A percentile compares a stretch with the other conserved stretches of the same genome.
These are phyloP conservation scores for Tuctoria greenei DNA, from an alignment of 176 grass and related monocot species.

Conservation along the genomic window DNA sequence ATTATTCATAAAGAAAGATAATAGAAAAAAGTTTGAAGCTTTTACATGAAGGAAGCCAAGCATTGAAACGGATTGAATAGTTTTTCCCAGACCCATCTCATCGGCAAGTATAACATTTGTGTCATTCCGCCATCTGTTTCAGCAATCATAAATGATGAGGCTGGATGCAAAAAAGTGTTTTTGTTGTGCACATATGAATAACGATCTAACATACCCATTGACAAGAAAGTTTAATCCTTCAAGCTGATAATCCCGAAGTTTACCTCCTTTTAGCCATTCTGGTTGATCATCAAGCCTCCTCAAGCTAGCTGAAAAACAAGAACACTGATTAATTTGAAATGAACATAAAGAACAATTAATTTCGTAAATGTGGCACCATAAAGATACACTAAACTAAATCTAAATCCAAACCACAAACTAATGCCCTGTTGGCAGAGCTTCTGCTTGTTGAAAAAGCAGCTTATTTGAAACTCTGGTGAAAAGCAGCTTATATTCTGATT, in stretches of 20 bases:
- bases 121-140: conserved; percentile 92
- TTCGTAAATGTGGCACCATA: neutral
- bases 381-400: conserved; percentile 2
- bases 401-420: neutral
- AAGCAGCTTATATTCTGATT: no score
- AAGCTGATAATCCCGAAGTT: conserved; percentile 99
- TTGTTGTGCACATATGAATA: conserved; percentile 19
- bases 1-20: conserved; percentile 18
- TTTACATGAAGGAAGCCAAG: conserved; percentile 89
- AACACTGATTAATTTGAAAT: conserved; percentile 14
- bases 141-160: conserved; percentile 26
- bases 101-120: conserved; percentile 99
- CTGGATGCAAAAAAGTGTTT: conserved; percentile 26
- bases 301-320: conserved; percentile 84
- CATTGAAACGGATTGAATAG: conserved; percentile 97
- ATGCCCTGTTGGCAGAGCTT: no score
- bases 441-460: no score
- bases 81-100: conserved; percentile 99
- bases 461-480: no score
- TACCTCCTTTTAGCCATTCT: conserved; percentile 91
- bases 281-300: conserved; percentile 96
- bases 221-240: conserved; percentile 98
- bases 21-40: conserved; percentile 3
- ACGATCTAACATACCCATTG: conserved; percentile 64
- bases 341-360: neutral